A percentile compares a stretch with the other conserved stretches of the same genome.
These are phyloP conservation scores for Colletotrichum liaoningense DNA, from an alignment of 2,329 filamentous ascomycete species.

Conservation along the genomic window DNA sequence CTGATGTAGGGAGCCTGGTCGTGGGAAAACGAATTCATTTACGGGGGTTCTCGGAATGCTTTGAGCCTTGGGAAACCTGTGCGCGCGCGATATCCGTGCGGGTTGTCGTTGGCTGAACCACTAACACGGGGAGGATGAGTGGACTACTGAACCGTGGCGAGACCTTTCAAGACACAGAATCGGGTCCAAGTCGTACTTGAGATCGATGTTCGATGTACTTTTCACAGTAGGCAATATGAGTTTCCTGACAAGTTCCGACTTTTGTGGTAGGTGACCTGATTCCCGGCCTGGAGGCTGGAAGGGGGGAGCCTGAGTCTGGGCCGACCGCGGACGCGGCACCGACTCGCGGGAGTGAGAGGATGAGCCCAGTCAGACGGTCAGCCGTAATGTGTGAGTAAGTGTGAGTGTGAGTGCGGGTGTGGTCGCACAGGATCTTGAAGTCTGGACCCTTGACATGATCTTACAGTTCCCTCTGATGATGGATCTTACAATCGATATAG, in stretches of 20 bases:
- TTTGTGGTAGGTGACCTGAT: background rate
- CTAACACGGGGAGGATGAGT: constrained; percentile 1
- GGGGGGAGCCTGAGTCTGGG: background rate
- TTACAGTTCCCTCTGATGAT: background rate
- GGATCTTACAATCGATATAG: background rate
- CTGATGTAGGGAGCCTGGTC: constrained; percentile 13
- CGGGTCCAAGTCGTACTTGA: background rate
- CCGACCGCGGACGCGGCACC: constrained; percentile 15
- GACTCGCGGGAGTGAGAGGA: background rate
- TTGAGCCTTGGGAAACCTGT: background rate
- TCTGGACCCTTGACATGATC: constrained; percentile 3
- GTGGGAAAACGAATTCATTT: background rate
- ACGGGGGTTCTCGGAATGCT: background rate
- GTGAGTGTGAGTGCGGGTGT: background rate
- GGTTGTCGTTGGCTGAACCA: background rate
- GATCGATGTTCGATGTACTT: background rate
- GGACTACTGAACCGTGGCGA: background rate
- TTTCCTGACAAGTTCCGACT: background rate
- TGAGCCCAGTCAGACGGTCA: background rate
- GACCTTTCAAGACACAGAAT: background rate
- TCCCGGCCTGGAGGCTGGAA: background rate
- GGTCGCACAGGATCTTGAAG: constrained; percentile 10
- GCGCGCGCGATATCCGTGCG: constrained; percentile 8
- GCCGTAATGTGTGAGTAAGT: background rate
- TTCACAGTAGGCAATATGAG: background rate